A percentile compares a stretch with the other conserved stretches of the same genome.
Conservation (phyloP, 768 basidiomycete species). For the Termitomyces eurrhizus region DNA sequence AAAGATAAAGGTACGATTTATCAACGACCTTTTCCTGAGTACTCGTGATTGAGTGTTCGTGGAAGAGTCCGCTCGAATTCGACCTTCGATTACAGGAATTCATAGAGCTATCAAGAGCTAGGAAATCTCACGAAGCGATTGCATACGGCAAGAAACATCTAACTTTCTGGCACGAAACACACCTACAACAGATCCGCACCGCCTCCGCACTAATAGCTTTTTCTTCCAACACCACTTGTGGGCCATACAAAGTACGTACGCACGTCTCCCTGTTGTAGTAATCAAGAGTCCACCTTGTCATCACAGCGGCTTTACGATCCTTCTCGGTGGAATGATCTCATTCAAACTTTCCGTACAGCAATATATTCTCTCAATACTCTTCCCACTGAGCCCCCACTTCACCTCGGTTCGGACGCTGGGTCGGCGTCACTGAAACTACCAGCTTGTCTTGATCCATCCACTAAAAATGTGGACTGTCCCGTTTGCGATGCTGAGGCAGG, state of each 20-base stretch:
- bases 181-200: conserved; percentile 71
- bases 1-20: conserved; percentile 70
- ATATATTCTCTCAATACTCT: conserved; percentile 87
- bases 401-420: conserved; percentile 88
- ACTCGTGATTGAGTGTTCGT: not conserved
- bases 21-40: not conserved
- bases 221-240: conserved; percentile 62
- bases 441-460: conserved; percentile 62
- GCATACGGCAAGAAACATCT: conserved; percentile 81
- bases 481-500: conserved; percentile 67
- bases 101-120: conserved; percentile 79
- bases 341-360: conserved; percentile 76
- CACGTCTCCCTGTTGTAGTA: not conserved
- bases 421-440: conserved; percentile 88
- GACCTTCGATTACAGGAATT: conserved; percentile 94
- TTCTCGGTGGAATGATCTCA: conserved; percentile 71
- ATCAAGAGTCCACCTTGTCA: conserved; percentile 1
- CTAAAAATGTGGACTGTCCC: conserved; percentile 84
- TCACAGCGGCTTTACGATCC: conserved; percentile 78
- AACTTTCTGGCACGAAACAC: conserved; percentile 76
- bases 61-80: conserved; percentile 92
- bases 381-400: conserved; percentile 81
- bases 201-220: conserved; percentile 78
- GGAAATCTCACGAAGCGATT: conserved; percentile 73
- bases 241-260: conserved; percentile 69